Evolutionary conservation across 2,329 filamentous ascomycete species (phyloP), one percentile per base, ranked within the genome.

Genomic region (Davidsoniella neocaledoniae): DNA sequence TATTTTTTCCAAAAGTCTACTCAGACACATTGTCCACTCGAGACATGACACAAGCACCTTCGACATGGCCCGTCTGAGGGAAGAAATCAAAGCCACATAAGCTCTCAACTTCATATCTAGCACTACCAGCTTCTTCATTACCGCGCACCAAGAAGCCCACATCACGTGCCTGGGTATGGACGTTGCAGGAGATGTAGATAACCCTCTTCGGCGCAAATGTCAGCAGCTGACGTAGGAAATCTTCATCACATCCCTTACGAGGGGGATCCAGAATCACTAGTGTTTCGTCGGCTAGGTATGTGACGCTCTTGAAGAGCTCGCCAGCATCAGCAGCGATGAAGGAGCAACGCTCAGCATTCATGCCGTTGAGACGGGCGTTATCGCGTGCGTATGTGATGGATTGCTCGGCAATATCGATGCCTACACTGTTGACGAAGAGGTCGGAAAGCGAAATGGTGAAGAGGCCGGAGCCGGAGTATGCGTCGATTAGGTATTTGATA

Each of bases 261-360:
- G 91, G 88, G n/a, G 91, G 91, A 61, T 98, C 91, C 51, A 98
- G 81, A 54, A 98, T 82, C n/a, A 96, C 83, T 37, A 86, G 82
- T 0, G 90, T 96, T 66, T 94, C 79, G 54, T 86, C 77, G 2
- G 85, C 68, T 1, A 52, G 68, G 53, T 74, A 76, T 55, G 77
- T 74, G 16, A 53, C 46, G 16, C 37, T 53, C 45, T 50, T 51
- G 72, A 98, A 98, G 17, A 98, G 76, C 56, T 81, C 70, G 14
- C 79, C 72, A 2, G 91, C 91, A 63, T 96, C 88, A 44, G 88
- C 88, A 38, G 87, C 85, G 57, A 94, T 79, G 68, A 98, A 98
- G 49, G 74, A 75, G 53, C 86, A 87, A 58, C 82, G 81, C 29
- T 75, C 68, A 25, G 70, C 59, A 4, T 73, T 64, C 26, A 96